Evolutionary conservation across 2,329 filamentous ascomycete species (phyloP).

Genomic region (Sporothrix sp.): DNA sequence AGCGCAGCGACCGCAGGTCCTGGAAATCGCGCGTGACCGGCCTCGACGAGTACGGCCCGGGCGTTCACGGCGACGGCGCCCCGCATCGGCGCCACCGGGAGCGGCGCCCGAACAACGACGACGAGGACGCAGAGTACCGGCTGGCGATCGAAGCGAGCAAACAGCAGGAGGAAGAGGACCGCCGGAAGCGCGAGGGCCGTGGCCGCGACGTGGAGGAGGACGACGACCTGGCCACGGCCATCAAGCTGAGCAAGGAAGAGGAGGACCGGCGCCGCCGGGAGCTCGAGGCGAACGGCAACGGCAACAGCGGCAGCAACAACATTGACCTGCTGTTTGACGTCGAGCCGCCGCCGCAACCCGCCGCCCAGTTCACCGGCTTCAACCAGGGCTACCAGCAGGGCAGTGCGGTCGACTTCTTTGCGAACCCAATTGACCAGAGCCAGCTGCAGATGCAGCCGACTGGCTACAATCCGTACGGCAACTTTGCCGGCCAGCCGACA

Average conservation of each 20-base stretch:
- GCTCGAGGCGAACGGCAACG: conserved; percentile 56
- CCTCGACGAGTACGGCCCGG: conserved; percentile 66
- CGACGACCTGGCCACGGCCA: conserved; percentile 87
- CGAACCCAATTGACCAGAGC: conserved; percentile 77
- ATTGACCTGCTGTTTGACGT: conserved; percentile 77
- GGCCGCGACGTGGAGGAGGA: conserved; percentile 54
- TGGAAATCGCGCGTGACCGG: conserved; percentile 97
- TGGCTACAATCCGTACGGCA: conserved; percentile 53
- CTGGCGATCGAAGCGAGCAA: conserved; percentile 93
- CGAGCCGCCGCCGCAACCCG: conserved; percentile 41
- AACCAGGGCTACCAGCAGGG: conserved; percentile 98
- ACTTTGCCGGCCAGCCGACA: conserved; percentile 37
- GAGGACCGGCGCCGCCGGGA: conserved; percentile 82
- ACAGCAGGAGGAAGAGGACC: conserved; percentile 85
- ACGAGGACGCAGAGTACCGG: conserved; percentile 83
- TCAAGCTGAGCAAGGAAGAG: conserved; percentile 89
- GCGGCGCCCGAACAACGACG: conserved; percentile 49
- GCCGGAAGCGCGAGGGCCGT: conserved; percentile 58
- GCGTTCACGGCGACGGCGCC: conserved; percentile 25
- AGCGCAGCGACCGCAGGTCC: conserved; percentile 81
- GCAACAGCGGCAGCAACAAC: conserved; percentile 20
- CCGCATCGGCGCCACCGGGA: conserved; percentile 36
- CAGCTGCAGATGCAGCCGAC: conserved; percentile 73
- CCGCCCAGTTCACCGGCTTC: conserved; percentile 66
- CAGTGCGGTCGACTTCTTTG: conserved; percentile 91